These are phyloP conservation scores for Ustanciosporium gigantosporum DNA, from an alignment of 1,284 basidiomycete genomes.

Conservation along the genomic window DNA sequence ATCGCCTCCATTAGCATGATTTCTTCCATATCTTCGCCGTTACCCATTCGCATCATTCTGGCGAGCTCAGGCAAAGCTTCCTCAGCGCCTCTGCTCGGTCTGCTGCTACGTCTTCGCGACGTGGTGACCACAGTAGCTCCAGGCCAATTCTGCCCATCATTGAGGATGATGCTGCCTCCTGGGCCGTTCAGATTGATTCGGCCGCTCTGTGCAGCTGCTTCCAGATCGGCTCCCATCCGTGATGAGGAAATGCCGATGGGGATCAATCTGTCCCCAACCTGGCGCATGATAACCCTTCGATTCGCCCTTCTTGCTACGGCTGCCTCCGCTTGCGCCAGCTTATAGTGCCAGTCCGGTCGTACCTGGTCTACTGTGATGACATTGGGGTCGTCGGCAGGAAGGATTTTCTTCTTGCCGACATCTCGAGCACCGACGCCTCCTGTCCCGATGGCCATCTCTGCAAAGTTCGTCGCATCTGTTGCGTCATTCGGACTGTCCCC, in stretches of 20 bases:
- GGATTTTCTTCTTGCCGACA: conserved; percentile 35
- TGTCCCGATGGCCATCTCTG: conserved; percentile 46
- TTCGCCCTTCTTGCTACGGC: conserved; percentile 68
- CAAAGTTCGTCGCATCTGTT: conserved; percentile 34
- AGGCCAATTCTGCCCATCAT: conserved; percentile 44
- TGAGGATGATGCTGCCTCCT: conserved; percentile 58
- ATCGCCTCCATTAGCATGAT: conserved; percentile 99
- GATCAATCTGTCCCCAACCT: conserved; percentile 93
- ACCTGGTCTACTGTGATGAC: conserved; percentile 55
- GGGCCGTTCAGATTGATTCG: conserved; percentile 49
- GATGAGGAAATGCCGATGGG: conserved; percentile 84
- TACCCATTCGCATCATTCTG: conserved; percentile 82
- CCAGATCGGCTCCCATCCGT: conserved; percentile 62
- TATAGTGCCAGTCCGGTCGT: conserved; percentile 56
- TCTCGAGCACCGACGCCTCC: conserved; percentile 19
- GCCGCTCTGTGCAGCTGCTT: conserved; percentile 36
- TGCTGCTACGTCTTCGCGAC: conserved; percentile 30
- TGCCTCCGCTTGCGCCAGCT: conserved; percentile 49
- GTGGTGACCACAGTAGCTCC: conserved; percentile 12
- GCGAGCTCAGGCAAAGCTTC: conserved; percentile 67
- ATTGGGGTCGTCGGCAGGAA: conserved; percentile 38
- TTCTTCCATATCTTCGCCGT: conserved; percentile 84
- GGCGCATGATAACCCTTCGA: conserved; percentile 94
- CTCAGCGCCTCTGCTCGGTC: conserved; percentile 18
- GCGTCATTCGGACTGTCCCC: conserved; percentile 26